Evolutionary conservation across 169 alveolate species (phyloP), one percentile per base, ranked within the genome.

Genomic region (Plasmodium gaboni): DNA sequence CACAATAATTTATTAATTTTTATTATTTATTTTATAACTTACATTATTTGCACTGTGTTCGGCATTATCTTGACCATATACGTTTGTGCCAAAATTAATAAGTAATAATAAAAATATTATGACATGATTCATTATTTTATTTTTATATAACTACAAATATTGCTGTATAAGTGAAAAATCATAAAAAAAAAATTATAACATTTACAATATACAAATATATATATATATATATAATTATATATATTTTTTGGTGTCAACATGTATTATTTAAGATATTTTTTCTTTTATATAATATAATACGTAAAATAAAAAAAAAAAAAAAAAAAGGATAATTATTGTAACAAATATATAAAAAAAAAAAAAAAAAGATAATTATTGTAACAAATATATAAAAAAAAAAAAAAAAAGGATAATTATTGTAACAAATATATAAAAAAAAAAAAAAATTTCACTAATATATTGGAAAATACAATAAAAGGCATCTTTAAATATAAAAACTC

Each of bases 101-200:
- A 76, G 57, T 24, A 76, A 76, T 22, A 76, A 68, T 26, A 76
- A 64, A 63, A 65, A 51, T 51, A 76, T 63, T 55, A 76, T 63
- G 65, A 50, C 74, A 76, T 76, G 2, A 64, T 76, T 13, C 89
- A 76, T 76, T 64, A 63, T 76, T 57, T 64, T 76, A 26, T 61
- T 28, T 76, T 50, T 50, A 51, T 17, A 5, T 42, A 26, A 55
- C 68, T 17, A 19, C 19, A 24, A 10, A 46, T 42, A 26, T 51
- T 74, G 48, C 26, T 74, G 42, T 73, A 74, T 74, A 60, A 74
- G 63, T 2, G 24, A 13, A 72, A 10, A 24, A 44, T 44, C n/a
- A 60, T 17, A 60, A 60, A 60, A 60, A 60, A 19, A 59, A 60
- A 60, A 48, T 17, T 59, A 48, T 24, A 17, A 44, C 44, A 17